Percentiles rank a stretch among this genome's conserved stretches.
Evolutionary conservation across 768 basidiomycete genomes (phyloP).

Genomic region (Astraeus odoratus): DNA sequence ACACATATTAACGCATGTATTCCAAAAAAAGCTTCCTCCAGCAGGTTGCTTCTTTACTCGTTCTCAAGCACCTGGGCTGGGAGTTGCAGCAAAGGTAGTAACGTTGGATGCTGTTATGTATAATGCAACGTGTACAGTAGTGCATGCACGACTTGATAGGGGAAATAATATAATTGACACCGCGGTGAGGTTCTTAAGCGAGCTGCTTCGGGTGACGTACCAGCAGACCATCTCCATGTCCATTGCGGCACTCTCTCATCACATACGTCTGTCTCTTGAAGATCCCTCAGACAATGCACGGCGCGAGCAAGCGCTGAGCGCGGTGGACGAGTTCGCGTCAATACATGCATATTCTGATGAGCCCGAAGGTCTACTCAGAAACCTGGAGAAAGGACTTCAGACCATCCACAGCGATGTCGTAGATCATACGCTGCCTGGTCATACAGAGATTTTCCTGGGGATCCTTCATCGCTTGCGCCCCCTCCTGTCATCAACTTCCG

Average conservation of each 20-base stretch:
- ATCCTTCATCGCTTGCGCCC: constrained; percentile 58
- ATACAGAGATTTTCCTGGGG: constrained; percentile 61
- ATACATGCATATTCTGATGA: constrained; percentile 44
- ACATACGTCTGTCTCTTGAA: constrained; percentile 54
- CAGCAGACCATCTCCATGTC: too few species aligned
- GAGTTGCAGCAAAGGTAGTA: too few species aligned
- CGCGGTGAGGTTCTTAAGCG: too few species aligned
- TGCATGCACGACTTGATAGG: too few species aligned
- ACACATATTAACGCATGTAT: too few species aligned
- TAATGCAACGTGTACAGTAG: too few species aligned
- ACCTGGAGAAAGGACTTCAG: constrained; percentile 65
- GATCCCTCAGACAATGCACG: constrained; percentile 43
- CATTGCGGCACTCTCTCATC: constrained; percentile 37
- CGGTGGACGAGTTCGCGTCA: constrained; percentile 50
- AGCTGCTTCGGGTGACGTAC: too few species aligned
- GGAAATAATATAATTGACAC: too few species aligned
- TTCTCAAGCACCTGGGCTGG: too few species aligned
- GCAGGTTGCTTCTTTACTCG: too few species aligned
- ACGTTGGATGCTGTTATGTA: too few species aligned
- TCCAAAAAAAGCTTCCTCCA: too few species aligned
- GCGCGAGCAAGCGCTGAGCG: constrained; percentile 40
- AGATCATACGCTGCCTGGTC: constrained; percentile 54
- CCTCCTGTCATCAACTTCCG: constrained; percentile 53
- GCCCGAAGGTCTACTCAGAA: constrained; percentile 34
- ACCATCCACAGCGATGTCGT: constrained; percentile 53